Evolutionary conservation across 2,329 filamentous ascomycete genomes (phyloP).

Genomic region (Talaromyces rugulosus): DNA sequence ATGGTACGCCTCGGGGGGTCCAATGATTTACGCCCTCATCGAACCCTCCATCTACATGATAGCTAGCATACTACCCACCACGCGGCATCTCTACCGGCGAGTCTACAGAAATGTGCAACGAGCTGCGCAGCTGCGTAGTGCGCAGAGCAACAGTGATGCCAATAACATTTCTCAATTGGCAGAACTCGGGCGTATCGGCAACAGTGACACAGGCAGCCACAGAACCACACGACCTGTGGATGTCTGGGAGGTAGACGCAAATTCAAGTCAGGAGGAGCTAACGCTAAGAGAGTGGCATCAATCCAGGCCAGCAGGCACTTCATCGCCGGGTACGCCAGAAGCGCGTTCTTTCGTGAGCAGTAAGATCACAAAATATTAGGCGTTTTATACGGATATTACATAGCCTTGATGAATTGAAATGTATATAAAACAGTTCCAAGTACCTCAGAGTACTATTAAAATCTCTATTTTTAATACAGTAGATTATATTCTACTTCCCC

Average conservation of each 20-base stretch:
- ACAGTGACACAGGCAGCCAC: neutral
- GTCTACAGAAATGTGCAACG: neutral
- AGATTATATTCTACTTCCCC: too few species aligned
- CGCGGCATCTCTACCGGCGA: neutral
- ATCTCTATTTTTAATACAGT: too few species aligned
- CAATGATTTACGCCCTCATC: neutral
- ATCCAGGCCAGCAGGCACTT: neutral
- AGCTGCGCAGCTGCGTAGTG: neutral
- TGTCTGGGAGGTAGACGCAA: neutral
- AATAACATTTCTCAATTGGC: neutral
- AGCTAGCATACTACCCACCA: neutral
- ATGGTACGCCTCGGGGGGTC: neutral
- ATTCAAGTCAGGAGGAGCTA: neutral
- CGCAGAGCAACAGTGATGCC: neutral
- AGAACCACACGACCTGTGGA: neutral
- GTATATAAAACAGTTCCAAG: neutral
- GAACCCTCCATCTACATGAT: conserved; percentile 1
- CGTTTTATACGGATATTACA: neutral
- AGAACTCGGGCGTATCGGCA: neutral
- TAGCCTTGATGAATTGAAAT: neutral
- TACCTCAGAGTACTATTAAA: neutral
- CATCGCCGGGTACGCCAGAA: neutral
- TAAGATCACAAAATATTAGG: neutral
- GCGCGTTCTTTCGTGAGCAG: neutral
- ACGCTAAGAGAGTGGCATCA: neutral